Evolutionary conservation across 371 early-diverging fungal species (phyloP), one percentile per base, ranked within the genome.

Genomic region (Lichtheimia ramosa): DNA sequence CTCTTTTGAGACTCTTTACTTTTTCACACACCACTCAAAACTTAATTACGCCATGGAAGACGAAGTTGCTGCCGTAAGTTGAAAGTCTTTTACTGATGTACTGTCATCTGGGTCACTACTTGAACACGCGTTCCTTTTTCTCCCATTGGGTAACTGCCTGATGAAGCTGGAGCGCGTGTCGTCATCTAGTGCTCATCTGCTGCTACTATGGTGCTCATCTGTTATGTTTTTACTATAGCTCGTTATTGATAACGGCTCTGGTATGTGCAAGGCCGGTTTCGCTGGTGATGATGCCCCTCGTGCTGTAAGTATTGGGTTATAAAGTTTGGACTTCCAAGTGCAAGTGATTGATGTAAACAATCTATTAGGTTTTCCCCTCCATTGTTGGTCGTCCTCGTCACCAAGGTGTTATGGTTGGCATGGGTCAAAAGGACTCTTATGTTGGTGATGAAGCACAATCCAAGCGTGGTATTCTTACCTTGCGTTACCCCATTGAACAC

Each of bases 221-320:
- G 15, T 2, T 42, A 27, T 20, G 25, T 28, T 15, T 54, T 25
- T 54, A 13, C 27, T 48, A 21, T 70, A 80, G 81, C 68, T 81
- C 54, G 81, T 97, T 73, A 93, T 98, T 79, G 96, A 99, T 85
- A 99, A 99, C 86, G 99, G 99, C 73, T 98, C 99, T 81, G 99
- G 99, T 81, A 97, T 99, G 96, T 99, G 99, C 88, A 99, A 99
- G 88, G 99, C 99, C 83, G 99, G 99, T 75, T 99, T 99, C 79
- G 99, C 99, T 78, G 99, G 99, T 74, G 99, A 99, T 85, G 99
- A 99, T 81, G 99, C 99, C 57, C 99, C 99, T 62, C 93, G 98
- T 78, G 96, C 97, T 68, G 99, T 94, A 89, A 87, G 92, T 91
- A 65, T 55, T 27, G 21, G 42, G 46, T 55, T 43, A 54, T 50